These are phyloP conservation scores for Exophiala oligosperma DNA, from an alignment of 2,329 filamentous ascomycete genomes.

Conservation along the genomic window DNA sequence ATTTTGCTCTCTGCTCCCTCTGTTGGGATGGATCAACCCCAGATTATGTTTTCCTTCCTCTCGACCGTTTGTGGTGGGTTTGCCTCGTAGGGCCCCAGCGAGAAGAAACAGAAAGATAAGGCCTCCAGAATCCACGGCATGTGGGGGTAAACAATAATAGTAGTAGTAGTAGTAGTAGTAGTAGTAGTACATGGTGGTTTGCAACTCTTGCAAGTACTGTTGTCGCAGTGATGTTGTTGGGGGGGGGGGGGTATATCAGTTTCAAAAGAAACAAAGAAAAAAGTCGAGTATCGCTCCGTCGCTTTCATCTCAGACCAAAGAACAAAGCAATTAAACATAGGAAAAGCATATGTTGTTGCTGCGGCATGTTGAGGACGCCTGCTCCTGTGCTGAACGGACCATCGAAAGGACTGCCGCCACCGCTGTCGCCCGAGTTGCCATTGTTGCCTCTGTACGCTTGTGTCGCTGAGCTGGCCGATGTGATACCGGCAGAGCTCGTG, in stretches of 20 bases:
- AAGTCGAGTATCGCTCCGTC: not conserved
- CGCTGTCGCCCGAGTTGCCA: slow-evolving; percentile 5
- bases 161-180: not conserved
- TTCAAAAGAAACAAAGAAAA: not conserved
- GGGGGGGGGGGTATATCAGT: not conserved
- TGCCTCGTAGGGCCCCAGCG: no score
- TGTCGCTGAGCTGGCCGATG: slow-evolving; percentile 29
- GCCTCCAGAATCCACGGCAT: not conserved
- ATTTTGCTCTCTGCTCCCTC: not conserved
- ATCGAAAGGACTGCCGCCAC: slow-evolving; percentile 62
- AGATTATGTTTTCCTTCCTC: not conserved
- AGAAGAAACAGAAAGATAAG: no score
- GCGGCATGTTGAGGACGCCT: not conserved
- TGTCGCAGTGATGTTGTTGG: not conserved
- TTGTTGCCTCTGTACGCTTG: slow-evolving; percentile 1
- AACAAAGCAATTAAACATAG: not conserved
- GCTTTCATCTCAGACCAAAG: not conserved
- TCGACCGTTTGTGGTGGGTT: not conserved
- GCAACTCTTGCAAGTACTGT: not conserved
- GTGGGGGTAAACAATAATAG: no score
- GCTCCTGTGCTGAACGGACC: not conserved
- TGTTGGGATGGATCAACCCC: not conserved
- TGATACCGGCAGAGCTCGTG: slow-evolving; percentile 33
- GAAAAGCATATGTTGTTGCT: not conserved
- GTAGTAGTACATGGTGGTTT: not conserved